Base-by-base conservation (phyloP, 352 stramenopile genomes). In the Saprolegnia diclina region DNA sequence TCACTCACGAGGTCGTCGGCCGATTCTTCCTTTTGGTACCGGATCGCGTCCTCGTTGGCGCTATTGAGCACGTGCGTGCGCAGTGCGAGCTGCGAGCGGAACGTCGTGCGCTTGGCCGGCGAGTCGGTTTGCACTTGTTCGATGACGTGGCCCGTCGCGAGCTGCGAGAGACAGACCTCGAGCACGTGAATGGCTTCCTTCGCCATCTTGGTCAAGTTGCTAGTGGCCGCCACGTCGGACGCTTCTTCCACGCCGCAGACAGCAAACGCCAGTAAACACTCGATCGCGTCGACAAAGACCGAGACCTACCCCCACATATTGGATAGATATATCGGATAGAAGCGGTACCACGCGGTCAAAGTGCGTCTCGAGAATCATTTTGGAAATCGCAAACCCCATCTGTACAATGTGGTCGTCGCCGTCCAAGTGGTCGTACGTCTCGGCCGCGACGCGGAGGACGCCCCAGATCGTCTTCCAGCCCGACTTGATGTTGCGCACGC, bases 381-480 rank as follows among this genome's bases (percentile, higher is more conserved):
- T 89, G 3, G 91, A 83, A 46, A 98, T 95, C 67, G 92, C 79
- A 61, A 90, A 89, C 0, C 87, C 90, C 10, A 98, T 71, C 24
- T 82, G 72, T 52, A 92, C 82, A 45, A 98, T 88, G 40, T 93
- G 84, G 50, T 95, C 76, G 14, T 88, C 69, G 4, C 54, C 72
- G 46, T 81, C 80, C 0, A 78, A 79, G 32, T 79, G 80, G 11
- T 87, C 83, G 61, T 90, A 91, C 32, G 83, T 90, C 75, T 93
- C 78, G 0, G 91, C 94, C 10, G 92, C 90, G 5, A 94, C 77
- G n/a, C 87, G 80, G 14, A 97, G 78, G 0, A 98, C 92, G n/a
- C 85, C 81, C 80, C 97, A 97, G 35, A 98, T 96, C 0, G 90
- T 95, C 69, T 96, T 94, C 94, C 94, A 98, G 0, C 94, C 94